Conservation (phyloP, 345 rosid species). For the Fremontodendron californicum region DNA sequence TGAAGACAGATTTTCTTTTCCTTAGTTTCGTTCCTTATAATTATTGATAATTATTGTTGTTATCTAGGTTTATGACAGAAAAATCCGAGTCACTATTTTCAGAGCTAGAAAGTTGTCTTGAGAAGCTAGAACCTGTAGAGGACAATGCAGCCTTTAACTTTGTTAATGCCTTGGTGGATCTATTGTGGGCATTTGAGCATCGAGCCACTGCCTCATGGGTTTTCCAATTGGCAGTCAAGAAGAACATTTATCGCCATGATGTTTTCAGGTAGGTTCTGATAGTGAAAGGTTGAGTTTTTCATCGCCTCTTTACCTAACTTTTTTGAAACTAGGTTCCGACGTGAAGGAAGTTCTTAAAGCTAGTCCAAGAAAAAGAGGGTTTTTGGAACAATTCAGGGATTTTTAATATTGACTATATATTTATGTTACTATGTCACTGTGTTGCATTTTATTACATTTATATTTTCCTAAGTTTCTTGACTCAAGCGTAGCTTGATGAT, state of each 20-base stretch:
- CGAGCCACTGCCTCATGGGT: conserved; percentile 94
- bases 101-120: conserved; percentile 66
- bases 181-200: conserved; percentile 90
- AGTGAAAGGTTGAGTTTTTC: conserved; percentile 34
- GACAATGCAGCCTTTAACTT: conserved; percentile 89
- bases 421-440: neutral
- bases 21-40: neutral
- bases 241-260: conserved; percentile 58
- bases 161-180: conserved; percentile 78
- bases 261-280: conserved; percentile 62
- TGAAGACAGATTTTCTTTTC: neutral
- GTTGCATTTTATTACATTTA: neutral
- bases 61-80: conserved; percentile 65
- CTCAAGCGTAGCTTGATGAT: neutral
- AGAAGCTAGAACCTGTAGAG: conserved; percentile 55
- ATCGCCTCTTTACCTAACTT: neutral
- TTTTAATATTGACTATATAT: neutral
- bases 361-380: neutral
- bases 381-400: neutral
- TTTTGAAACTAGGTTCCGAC: neutral
- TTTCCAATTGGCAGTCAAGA: conserved; percentile 78
- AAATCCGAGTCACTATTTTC: conserved; percentile 51
- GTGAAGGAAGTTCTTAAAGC: neutral
- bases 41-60: conserved; percentile 18
- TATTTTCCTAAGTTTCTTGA: neutral